Evolutionary conservation across 257 asterid genomes (phyloP).

Genomic region (Capsicum pubescens): DNA sequence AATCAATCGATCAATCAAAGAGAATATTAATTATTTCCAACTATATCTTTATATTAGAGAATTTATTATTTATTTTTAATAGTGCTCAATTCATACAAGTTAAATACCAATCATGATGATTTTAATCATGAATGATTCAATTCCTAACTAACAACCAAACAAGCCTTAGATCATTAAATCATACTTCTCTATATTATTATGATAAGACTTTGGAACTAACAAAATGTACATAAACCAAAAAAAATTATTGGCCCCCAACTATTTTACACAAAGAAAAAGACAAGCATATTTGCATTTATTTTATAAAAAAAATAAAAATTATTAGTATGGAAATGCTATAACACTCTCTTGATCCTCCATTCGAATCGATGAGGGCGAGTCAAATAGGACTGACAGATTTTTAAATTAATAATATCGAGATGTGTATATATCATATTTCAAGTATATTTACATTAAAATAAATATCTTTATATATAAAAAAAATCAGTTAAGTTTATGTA

Average conservation of each 20-base stretch:
- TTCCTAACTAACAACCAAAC: not conserved
- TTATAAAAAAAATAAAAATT: not conserved
- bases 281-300: not conserved
- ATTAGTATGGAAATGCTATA: not conserved
- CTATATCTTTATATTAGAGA: no score
- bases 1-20: no score
- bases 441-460: no score
- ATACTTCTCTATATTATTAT: not conserved
- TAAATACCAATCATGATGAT: not conserved
- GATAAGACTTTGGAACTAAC: not conserved
- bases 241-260: not conserved
- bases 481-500: no score
- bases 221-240: not conserved
- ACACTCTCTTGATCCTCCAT: not conserved
- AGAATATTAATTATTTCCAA: no score
- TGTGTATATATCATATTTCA: no score
- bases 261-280: not conserved
- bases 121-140: not conserved
- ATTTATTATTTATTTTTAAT: no score
- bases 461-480: no score
- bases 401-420: no score
- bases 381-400: accelerated
- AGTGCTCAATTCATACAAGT: no score
- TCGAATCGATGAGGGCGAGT: not conserved
- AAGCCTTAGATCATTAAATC: not conserved